Evolutionary conservation across 2,329 filamentous ascomycete genomes (phyloP), one percentile per base, ranked within the genome.

Genomic region (Domatiomyces catenatus): DNA sequence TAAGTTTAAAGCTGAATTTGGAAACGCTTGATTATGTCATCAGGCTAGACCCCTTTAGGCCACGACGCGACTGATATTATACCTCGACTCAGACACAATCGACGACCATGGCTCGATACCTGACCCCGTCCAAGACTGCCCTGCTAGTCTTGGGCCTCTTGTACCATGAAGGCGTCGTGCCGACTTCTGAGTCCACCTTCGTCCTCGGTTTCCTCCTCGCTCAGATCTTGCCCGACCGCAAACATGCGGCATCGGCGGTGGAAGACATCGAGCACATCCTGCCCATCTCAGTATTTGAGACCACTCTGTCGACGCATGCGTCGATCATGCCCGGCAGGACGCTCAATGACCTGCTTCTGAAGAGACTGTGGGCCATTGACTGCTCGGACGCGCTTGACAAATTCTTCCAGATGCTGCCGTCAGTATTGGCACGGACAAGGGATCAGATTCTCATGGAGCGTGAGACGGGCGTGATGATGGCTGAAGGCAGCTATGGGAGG

Each of bases 91-190:
- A 28, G 26, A 5, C 26, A 32, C 8, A 5, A 32, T 32, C 8
- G 32, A 10, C 5, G 53, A 53, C 47, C 5, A 93, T 90, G 83
- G 77, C 83, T 60, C 83, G 84, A 51, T 94, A 84, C 66, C 75
- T 96, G 45, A 94, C 86, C n/a, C 86, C 90, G 10, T 82, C 86
- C 58, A 94, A 92, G 64, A 77, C 96, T 58, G 83, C 84, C 61
- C 75, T 95, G 20, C 75, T 96, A 50, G 79, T 80, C 50, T 76
- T 98, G 49, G 76, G 92, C 48, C 79, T 87, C 60, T 74, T 95
- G 49, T 96, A 98, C 67, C 79, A 79, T 39, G 80, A 84, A 56
- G 80, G 80, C 19, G 71, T 75, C 2, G 75, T 89, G 15, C 82
- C 84, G 2, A 80, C 76, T 53, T 73, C 77, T 47, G 80, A 83